Percentiles rank a stretch among this genome's conserved stretches.
phyloP scores from a whole-genome alignment of 2,329 filamentous ascomycete genomes.

The Aspergillus alliaceus region DNA sequence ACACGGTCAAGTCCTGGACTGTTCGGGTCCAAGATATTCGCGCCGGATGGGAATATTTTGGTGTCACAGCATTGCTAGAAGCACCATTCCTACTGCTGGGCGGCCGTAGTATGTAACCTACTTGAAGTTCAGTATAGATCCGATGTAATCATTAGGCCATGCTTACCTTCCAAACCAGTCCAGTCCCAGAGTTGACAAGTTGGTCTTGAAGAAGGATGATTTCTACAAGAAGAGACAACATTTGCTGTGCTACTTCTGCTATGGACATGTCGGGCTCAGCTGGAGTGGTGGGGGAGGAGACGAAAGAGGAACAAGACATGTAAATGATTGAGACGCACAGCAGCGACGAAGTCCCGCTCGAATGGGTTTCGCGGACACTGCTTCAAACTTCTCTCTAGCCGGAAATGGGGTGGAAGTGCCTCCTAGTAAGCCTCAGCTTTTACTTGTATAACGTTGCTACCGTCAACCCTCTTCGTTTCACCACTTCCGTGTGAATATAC shows the following conservation, averaged over 20 bases:
- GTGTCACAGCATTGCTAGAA: conserved; percentile 27
- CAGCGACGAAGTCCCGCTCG: conserved; percentile 26
- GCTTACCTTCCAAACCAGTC: conserved; percentile 28
- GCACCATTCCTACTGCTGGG: conserved; percentile 29
- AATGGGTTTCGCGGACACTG: conserved; percentile 21
- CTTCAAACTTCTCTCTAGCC: conserved; percentile 22
- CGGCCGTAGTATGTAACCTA: conserved; percentile 31
- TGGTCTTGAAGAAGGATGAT: conserved; percentile 27
- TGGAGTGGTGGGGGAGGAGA: conserved; percentile 23
- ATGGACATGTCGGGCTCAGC: conserved; percentile 25
- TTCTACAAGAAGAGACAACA: conserved; percentile 28
- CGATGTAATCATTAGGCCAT: neutral
- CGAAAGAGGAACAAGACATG: conserved; percentile 28
- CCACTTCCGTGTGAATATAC: conserved; percentile 3
- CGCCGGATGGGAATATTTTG: conserved; percentile 8
- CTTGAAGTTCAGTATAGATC: neutral
- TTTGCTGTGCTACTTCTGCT: conserved; percentile 27
- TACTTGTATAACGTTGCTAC: conserved; percentile 20
- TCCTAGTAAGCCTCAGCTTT: conserved; percentile 24
- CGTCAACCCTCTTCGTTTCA: conserved; percentile 5
- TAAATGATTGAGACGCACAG: conserved; percentile 26
- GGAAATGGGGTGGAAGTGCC: conserved; percentile 22
- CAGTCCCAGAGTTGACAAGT: conserved; percentile 27
- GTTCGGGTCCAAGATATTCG: conserved; percentile 18
- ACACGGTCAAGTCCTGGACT: conserved; percentile 27